phyloP scores from a whole-genome alignment of 2,329 filamentous ascomycete genomes.

The Cladosporium velox region DNA sequence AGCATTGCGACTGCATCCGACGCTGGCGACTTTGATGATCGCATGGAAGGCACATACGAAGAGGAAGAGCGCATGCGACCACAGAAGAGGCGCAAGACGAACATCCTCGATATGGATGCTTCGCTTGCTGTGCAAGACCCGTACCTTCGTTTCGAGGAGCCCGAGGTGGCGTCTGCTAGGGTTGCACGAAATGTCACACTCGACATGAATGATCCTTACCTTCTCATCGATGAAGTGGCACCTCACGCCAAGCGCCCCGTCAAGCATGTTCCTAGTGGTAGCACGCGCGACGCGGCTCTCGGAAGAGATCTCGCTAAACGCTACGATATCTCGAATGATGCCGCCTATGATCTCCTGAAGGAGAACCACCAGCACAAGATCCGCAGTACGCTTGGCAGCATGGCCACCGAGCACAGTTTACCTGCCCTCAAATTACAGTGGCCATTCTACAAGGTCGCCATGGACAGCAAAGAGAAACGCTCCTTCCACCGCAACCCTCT shows the following conservation, averaged over 20 bases:
- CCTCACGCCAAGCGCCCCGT: constrained; percentile 60
- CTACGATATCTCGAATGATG: constrained; percentile 96
- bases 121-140: constrained; percentile 26
- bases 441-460: constrained; percentile 91
- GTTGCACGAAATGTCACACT: constrained; percentile 78
- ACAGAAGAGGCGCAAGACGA: constrained; percentile 67
- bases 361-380: constrained; percentile 97
- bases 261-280: constrained; percentile 51
- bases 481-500: constrained; percentile 83
- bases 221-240: constrained; percentile 78
- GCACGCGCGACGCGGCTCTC: constrained; percentile 67
- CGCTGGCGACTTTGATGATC: constrained; percentile 35
- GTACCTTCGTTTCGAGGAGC: constrained; percentile 69
- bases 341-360: constrained; percentile 92
- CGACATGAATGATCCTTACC: constrained; percentile 83
- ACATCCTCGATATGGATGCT: constrained; percentile 28
- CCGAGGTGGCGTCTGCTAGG: constrained; percentile 69
- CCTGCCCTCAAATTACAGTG: constrained; percentile 89
- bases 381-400: constrained; percentile 83
- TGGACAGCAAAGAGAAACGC: constrained; percentile 70
- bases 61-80: constrained; percentile 42
- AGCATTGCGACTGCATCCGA: constrained; percentile 51
- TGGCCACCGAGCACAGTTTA: constrained; percentile 91
- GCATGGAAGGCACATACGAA: constrained; percentile 40
- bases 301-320: constrained; percentile 74